Evolutionary conservation across 2,329 filamentous ascomycete genomes (phyloP), one percentile per base, ranked within the genome.

Genomic region (Leptographium procerum): DNA sequence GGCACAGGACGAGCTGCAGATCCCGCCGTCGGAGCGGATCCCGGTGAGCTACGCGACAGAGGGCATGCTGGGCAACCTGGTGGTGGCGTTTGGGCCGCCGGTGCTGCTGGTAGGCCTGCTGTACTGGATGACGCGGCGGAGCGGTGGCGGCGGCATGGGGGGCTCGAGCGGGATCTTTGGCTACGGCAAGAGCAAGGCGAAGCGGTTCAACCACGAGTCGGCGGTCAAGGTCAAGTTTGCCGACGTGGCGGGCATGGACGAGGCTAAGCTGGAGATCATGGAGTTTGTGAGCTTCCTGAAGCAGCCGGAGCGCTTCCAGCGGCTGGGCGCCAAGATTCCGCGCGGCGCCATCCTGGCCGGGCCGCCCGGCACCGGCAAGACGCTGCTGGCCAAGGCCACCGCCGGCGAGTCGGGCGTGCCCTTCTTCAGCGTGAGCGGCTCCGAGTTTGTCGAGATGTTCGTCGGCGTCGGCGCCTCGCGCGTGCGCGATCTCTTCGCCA

Each of bases 361-460:
- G n/a, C 94, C 94, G 57, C 94, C 94, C 3, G 94, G 94, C 79
- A 99, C 94, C 53, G 94, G 94, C 85, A 99, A 99, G 77, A 99
- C 94, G 2, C 77, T 99, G 61, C 83, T 99, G 52, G 94, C 94
- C 62, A 99, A 99, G 77, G 94, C 94, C 16, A 99, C 94, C 11
- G 94, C 94, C 55, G 94, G 94, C 70, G 94, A 99, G 75, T 96
- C 94, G 29, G 87, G 88, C 50, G 94, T 99, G 34, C 94, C 94
- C 0, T 99, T 99, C 80, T 99, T 91, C 81, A 96, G 89, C 68
- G 94, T 99, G 66, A 96, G 91, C 71, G 94, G 94, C 69, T 99
- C 94, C 54, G 94, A 99, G 71, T 99, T 99, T 69, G 92, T 99
- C 34, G 94, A 99, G 75, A 99, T 99, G 92, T 99, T 99, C 70